phyloP scores from a whole-genome alignment of 2,329 filamentous ascomycete genomes.

The Teratosphaeria viscida region DNA sequence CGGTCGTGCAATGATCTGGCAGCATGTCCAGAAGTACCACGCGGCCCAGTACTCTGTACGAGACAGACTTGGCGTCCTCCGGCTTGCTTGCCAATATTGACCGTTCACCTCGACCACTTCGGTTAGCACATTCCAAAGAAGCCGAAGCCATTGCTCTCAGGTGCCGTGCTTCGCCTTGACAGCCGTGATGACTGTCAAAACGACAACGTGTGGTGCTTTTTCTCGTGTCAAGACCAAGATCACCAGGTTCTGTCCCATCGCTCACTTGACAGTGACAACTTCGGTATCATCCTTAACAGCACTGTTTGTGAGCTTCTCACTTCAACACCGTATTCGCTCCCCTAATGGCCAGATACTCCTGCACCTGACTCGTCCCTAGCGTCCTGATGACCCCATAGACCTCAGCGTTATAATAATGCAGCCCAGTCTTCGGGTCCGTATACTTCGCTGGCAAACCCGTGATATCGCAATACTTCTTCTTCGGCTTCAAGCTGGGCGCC shows the following conservation, averaged over 20 bases:
- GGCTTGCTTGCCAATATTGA: background rate
- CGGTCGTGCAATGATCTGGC: no score
- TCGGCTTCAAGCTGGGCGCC: slow-evolving; percentile 68
- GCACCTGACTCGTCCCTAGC: slow-evolving; percentile 70
- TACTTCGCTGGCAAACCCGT: slow-evolving; percentile 89
- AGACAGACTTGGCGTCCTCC: background rate
- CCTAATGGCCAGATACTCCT: slow-evolving; percentile 80
- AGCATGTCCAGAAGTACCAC: no score
- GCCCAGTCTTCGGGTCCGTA: slow-evolving; percentile 83
- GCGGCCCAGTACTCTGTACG: no score
- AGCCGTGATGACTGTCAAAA: background rate
- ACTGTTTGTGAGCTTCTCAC: slow-evolving; percentile 35
- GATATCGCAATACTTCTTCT: slow-evolving; percentile 89
- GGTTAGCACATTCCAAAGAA: background rate
- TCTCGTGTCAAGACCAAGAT: background rate
- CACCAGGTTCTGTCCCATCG: background rate
- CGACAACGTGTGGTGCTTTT: background rate
- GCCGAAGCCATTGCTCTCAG: background rate
- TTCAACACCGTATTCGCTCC: slow-evolving; percentile 91
- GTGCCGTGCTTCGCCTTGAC: background rate
- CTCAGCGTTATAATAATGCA: slow-evolving; percentile 89
- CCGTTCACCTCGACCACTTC: background rate
- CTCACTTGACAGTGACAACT: background rate
- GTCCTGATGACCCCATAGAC: slow-evolving; percentile 75
- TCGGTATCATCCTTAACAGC: background rate